These are phyloP conservation scores for Trichocladium uniseriatum DNA, from an alignment of 495 filamentous ascomycete genomes.

Conservation along the genomic window DNA sequence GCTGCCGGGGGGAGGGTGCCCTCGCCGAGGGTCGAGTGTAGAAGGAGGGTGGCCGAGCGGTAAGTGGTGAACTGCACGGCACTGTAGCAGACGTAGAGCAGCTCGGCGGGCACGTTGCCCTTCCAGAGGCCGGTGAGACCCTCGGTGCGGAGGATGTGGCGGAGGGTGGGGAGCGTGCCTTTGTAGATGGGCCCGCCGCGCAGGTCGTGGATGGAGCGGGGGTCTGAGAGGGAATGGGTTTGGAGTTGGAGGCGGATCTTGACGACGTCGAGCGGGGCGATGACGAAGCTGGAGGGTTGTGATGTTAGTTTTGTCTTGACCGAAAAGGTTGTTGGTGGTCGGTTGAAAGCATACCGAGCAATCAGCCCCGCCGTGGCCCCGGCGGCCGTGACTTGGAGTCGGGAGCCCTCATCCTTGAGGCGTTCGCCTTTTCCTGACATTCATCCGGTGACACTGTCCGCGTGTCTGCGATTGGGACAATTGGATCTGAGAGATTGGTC, in stretches of 20 bases:
- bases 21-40: slow-evolving; percentile 37
- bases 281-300: slow-evolving; percentile 55
- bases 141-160: slow-evolving; percentile 64
- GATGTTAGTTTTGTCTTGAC: background rate
- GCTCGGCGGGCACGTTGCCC: slow-evolving; percentile 90
- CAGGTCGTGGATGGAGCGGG: slow-evolving; percentile 42
- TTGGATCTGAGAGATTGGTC: too few species aligned
- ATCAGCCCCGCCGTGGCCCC: slow-evolving; percentile 84
- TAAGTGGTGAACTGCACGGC: slow-evolving; percentile 88
- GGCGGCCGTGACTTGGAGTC: slow-evolving; percentile 68
- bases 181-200: slow-evolving; percentile 59
- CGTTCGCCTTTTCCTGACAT: slow-evolving; percentile 40
- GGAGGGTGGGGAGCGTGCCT: slow-evolving; percentile 69
- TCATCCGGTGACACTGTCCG: slow-evolving; percentile 16
- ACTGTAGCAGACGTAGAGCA: slow-evolving; percentile 85
- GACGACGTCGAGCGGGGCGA: slow-evolving; percentile 88
- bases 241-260: slow-evolving; percentile 96
- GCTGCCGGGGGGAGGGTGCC: slow-evolving; percentile 42
- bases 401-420: slow-evolving; percentile 91
- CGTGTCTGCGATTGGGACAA: too few species aligned
- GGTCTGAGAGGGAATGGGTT: slow-evolving; percentile 67
- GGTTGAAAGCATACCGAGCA: slow-evolving; percentile 79
- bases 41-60: slow-evolving; percentile 54
- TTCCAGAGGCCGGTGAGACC: slow-evolving; percentile 90
- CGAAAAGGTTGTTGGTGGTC: slow-evolving; percentile 22